These are phyloP conservation scores for Pulveroboletus sp. DNA, from an alignment of 768 basidiomycete genomes.

Conservation along the genomic window DNA sequence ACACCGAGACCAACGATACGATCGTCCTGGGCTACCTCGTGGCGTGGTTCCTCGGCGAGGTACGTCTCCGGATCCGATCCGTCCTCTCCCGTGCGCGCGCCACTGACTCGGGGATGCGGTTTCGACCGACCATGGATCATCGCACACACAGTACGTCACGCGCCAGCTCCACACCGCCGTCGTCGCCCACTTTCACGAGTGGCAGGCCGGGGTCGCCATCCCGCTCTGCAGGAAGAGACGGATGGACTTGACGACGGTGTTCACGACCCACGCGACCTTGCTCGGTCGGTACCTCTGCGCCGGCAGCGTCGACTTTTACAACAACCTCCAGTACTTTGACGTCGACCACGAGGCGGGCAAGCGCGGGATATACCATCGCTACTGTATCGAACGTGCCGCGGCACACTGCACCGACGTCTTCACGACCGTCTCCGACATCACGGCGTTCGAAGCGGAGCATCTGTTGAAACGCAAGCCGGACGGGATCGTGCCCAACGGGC, in stretches of 20 bases:
- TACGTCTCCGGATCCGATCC: slow-evolving; percentile 40
- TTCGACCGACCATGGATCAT: background rate
- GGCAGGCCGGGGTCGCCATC: slow-evolving; percentile 97
- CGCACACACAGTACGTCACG: slow-evolving; percentile 59
- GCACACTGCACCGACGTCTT: slow-evolving; percentile 97
- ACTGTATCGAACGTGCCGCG: slow-evolving; percentile 95
- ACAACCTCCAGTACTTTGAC: slow-evolving; percentile 98
- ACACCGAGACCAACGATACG: slow-evolving; percentile 97
- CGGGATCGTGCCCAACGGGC: slow-evolving; percentile 93
- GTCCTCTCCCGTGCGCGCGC: slow-evolving; percentile 1
- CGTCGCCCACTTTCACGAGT: slow-evolving; percentile 98
- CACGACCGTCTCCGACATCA: slow-evolving; percentile 97
- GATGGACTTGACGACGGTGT: slow-evolving; percentile 97
- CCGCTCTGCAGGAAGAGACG: slow-evolving; percentile 93
- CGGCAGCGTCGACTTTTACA: slow-evolving; percentile 98
- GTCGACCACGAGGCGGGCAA: slow-evolving; percentile 99
- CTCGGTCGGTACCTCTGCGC: slow-evolving; percentile 98
- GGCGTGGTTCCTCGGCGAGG: slow-evolving; percentile 99
- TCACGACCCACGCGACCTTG: slow-evolving; percentile 97
- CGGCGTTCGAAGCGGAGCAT: slow-evolving; percentile 95
- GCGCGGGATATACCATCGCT: slow-evolving; percentile 95
- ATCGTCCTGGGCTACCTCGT: slow-evolving; percentile 97
- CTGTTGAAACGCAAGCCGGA: slow-evolving; percentile 96
- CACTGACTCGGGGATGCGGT: slow-evolving; percentile 7
- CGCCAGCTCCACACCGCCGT: slow-evolving; percentile 82